phyloP scores from a whole-genome alignment of 257 asterid species.

The Agastache rugosa region DNA sequence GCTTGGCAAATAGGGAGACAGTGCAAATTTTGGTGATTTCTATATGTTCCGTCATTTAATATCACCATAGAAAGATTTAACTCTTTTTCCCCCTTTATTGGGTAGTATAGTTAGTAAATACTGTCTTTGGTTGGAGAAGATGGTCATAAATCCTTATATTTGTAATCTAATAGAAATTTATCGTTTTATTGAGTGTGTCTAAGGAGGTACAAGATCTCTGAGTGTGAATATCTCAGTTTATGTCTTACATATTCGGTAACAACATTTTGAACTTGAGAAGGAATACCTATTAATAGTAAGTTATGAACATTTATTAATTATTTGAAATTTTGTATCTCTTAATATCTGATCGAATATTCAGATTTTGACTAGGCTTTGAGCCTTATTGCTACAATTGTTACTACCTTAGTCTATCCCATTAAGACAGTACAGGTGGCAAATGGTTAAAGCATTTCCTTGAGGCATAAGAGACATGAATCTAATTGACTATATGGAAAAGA shows the following conservation, averaged over 20 bases:
- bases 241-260: not conserved
- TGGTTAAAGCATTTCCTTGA: not conserved
- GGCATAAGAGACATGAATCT: conserved; percentile 6
- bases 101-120: not conserved
- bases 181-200: not conserved
- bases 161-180: not conserved
- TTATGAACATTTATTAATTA: not conserved
- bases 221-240: not conserved
- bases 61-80: not conserved
- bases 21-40: not conserved
- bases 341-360: not conserved
- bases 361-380: not conserved
- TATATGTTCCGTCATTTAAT: not conserved
- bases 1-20: not conserved
- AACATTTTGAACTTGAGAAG: conserved; percentile 6
- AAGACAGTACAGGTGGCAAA: not conserved
- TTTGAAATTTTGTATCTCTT: conserved; percentile 2
- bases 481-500: not conserved
- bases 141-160: not conserved
- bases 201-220: not conserved
- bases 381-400: not conserved
- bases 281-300: not conserved
- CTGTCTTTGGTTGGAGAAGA: not conserved
- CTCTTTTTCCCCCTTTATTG: not conserved
- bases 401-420: not conserved